A percentile compares a stretch with the other conserved stretches of the same genome.
phyloP scores from a whole-genome alignment of 2,329 filamentous ascomycete species.

The Colletotrichum spinosum region DNA sequence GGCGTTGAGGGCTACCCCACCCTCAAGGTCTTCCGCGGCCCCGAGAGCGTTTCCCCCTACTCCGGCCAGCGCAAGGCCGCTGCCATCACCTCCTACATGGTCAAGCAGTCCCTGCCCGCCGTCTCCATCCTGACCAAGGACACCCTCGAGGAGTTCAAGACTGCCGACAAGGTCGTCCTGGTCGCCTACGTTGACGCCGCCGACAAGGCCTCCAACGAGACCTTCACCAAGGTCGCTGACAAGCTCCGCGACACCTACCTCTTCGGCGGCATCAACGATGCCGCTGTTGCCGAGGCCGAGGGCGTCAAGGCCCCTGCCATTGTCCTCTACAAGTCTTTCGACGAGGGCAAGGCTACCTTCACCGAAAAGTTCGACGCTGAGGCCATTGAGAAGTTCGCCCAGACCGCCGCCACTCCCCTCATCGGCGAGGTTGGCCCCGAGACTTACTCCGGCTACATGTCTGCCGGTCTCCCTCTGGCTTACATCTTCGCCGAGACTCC shows the following conservation, averaged over 20 bases:
- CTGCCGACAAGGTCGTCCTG: slow-evolving; percentile 94
- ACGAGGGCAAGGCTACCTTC: slow-evolving; percentile 93
- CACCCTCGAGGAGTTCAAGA: slow-evolving; percentile 95
- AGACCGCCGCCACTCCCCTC: slow-evolving; percentile 86
- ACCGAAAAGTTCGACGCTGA: slow-evolving; percentile 84
- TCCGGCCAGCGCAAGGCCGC: slow-evolving; percentile 89
- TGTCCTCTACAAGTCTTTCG: slow-evolving; percentile 97
- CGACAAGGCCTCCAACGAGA: slow-evolving; percentile 88
- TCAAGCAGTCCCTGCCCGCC: slow-evolving; percentile 95
- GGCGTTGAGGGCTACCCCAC: slow-evolving; percentile 98
- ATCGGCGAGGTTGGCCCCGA: slow-evolving; percentile 97
- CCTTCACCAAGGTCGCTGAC: slow-evolving; percentile 80
- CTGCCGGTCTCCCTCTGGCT: slow-evolving; percentile 88
- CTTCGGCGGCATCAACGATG: slow-evolving; percentile 89
- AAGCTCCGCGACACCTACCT: slow-evolving; percentile 89
- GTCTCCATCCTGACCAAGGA: slow-evolving; percentile 87
- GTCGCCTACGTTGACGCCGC: slow-evolving; percentile 86
- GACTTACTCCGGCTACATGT: slow-evolving; percentile 93
- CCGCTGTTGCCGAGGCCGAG: slow-evolving; percentile 86
- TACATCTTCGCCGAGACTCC: slow-evolving; percentile 96
- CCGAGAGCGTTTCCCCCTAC: slow-evolving; percentile 85
- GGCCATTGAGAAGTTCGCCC: slow-evolving; percentile 84
- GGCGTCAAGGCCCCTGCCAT: slow-evolving; percentile 88
- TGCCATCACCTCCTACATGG: slow-evolving; percentile 88
- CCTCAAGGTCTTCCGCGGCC: slow-evolving; percentile 97